Percentiles rank a stretch among this genome's conserved stretches.
Conservation (phyloP, 495 filamentous ascomycete genomes). For the Xylaria bambusicola region DNA sequence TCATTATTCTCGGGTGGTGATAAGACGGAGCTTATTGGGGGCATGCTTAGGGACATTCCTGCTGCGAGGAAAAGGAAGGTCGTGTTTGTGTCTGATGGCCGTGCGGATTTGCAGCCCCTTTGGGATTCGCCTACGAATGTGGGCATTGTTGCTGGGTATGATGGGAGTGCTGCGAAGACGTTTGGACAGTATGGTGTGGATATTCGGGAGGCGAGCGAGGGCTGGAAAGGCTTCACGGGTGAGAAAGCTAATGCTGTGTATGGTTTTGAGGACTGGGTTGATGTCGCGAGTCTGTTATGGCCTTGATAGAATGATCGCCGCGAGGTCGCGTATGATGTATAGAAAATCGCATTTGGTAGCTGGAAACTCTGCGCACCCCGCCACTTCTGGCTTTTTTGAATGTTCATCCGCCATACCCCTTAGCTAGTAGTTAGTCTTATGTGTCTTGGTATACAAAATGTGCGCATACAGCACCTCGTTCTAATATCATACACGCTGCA, state of each 20-base stretch:
- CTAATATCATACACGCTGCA: no score
- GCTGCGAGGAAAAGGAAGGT: not conserved
- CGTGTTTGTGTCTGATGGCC: conserved; percentile 6
- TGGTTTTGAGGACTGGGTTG: conserved; percentile 9
- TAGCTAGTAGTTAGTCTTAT: no score
- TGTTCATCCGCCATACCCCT: no score
- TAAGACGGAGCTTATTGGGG: not conserved
- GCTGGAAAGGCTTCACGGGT: conserved; percentile 6
- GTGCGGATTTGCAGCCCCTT: conserved; percentile 6
- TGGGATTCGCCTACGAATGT: conserved; percentile 12
- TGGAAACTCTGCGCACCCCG: no score
- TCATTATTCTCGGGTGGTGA: conserved; percentile 11
- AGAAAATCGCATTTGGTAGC: no score
- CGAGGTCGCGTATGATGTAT: no score
- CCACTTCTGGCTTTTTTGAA: no score
- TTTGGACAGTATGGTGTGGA: conserved; percentile 9
- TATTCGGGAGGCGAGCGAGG: not conserved
- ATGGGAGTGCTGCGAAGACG: conserved; percentile 1
- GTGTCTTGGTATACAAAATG: no score
- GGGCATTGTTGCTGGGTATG: conserved; percentile 3
- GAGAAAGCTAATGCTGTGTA: conserved; percentile 1
- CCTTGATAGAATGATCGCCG: not conserved
- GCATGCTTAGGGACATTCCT: not conserved
- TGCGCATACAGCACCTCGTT: no score
- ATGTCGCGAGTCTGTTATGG: conserved; percentile 8